Percentiles rank a stretch among this genome's conserved stretches.
Evolutionary conservation across 1,139 yeast species (phyloP).

Genomic region (Meyerozyma guilliermondii): DNA sequence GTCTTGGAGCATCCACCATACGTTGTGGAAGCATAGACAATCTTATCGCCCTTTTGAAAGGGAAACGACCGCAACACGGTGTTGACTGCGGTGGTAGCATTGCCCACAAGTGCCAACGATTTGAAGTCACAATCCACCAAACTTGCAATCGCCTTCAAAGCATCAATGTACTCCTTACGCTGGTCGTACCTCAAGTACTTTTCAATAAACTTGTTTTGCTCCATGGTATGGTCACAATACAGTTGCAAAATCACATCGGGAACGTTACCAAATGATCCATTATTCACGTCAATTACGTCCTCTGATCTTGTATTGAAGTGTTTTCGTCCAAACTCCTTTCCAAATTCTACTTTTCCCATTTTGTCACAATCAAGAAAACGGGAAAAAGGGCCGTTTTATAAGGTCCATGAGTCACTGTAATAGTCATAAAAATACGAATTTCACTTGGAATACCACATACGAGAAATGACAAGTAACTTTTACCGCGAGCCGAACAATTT

Average conservation of each 20-base stretch:
- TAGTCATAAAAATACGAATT: no score
- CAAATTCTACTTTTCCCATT: slow-evolving; percentile 29
- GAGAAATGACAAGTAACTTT: no score
- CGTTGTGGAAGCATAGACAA: slow-evolving; percentile 47
- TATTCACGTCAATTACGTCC: slow-evolving; percentile 40
- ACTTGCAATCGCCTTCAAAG: slow-evolving; percentile 25
- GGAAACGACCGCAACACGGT: slow-evolving; percentile 52
- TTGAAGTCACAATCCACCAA: slow-evolving; percentile 40
- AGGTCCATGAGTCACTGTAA: no score
- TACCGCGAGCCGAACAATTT: no score
- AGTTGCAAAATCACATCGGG: slow-evolving; percentile 36
- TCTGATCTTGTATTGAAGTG: slow-evolving; percentile 38
- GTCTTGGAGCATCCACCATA: slow-evolving; percentile 58
- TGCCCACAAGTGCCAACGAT: slow-evolving; percentile 45
- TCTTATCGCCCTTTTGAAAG: slow-evolving; percentile 48
- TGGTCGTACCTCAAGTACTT: slow-evolving; percentile 22
- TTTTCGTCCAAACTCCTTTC: slow-evolving; percentile 42
- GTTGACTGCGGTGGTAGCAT: slow-evolving; percentile 63
- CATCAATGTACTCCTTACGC: slow-evolving; percentile 18
- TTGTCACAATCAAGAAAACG: not conserved
- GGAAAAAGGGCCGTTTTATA: not conserved
- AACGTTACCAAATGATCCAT: slow-evolving; percentile 50
- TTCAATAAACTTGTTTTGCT: slow-evolving; percentile 39
- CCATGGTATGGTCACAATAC: slow-evolving; percentile 18
- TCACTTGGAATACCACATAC: no score